Percentiles rank a stretch among this genome's conserved stretches.
phyloP scores from a whole-genome alignment of 306 rosid species.

The Canavalia gladiata region DNA sequence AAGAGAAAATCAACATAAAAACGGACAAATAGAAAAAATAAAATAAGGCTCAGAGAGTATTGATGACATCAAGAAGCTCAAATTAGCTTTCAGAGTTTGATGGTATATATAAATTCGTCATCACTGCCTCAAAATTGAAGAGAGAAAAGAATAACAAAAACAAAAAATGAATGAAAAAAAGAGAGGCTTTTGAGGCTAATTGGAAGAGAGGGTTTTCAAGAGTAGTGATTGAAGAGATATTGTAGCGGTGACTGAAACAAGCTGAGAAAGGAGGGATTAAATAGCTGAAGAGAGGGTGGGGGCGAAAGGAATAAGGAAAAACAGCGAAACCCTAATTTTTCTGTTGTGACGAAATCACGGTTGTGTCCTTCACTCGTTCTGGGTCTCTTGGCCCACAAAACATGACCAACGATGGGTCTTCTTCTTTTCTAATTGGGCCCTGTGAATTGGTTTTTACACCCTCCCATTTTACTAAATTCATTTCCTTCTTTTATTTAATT shows the following conservation, averaged over 20 bases:
- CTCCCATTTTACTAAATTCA: no score
- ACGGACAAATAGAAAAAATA: no score
- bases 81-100: slow-evolving; percentile 91
- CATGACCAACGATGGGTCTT: not conserved
- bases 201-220: no score
- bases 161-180: not conserved
- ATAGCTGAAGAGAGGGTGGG: slow-evolving; percentile 31
- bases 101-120: slow-evolving; percentile 68
- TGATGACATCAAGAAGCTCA: slow-evolving; percentile 77
- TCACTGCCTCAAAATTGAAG: slow-evolving; percentile 55
- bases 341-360: not conserved
- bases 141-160: not conserved
- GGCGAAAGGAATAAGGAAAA: not conserved
- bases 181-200: not conserved
- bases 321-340: slow-evolving; percentile 49
- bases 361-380: not conserved
- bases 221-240: not conserved
- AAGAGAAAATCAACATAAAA: not conserved
- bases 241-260: slow-evolving; percentile 42
- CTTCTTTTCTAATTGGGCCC: no score
- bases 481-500: no score
- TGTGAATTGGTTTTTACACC: no score
- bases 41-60: slow-evolving; percentile 64
- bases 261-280: slow-evolving; percentile 36
- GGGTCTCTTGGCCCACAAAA: not conserved